Percentiles rank a stretch among this genome's conserved stretches.
phyloP scores from a whole-genome alignment of 352 stramenopile species.

The Phytophthora fragariae region DNA sequence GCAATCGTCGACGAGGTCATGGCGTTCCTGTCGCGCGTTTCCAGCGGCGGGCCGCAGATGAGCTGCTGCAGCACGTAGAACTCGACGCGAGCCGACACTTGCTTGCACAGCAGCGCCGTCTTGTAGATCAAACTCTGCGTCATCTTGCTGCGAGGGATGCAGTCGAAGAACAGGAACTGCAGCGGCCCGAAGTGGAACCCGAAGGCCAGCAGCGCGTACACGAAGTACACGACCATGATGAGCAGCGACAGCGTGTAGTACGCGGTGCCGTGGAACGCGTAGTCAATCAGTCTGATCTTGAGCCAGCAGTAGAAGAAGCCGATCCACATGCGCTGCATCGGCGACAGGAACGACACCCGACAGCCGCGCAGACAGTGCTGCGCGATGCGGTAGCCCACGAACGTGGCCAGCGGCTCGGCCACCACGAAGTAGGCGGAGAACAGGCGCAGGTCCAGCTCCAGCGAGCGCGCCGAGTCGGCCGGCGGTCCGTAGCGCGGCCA shows the following conservation, averaged over 20 bases:
- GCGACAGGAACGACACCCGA: slow-evolving; percentile 69
- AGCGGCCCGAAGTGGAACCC: slow-evolving; percentile 81
- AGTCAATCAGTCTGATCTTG: slow-evolving; percentile 86
- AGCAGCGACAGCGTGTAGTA: slow-evolving; percentile 74
- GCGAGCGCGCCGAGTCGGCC: slow-evolving; percentile 43
- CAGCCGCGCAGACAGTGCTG: slow-evolving; percentile 81
- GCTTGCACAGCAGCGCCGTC: slow-evolving; percentile 40
- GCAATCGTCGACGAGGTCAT: slow-evolving; percentile 43
- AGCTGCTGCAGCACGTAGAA: slow-evolving; percentile 68
- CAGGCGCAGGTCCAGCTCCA: slow-evolving; percentile 70
- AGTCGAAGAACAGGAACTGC: slow-evolving; percentile 85
- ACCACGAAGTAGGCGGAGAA: slow-evolving; percentile 86
- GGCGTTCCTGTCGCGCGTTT: slow-evolving; percentile 41
- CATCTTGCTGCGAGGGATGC: slow-evolving; percentile 62
- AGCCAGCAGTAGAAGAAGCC: slow-evolving; percentile 75
- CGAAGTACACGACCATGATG: slow-evolving; percentile 72
- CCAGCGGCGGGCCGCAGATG: slow-evolving; percentile 49
- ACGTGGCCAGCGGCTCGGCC: slow-evolving; percentile 79
- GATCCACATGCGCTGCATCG: slow-evolving; percentile 71
- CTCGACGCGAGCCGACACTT: slow-evolving; percentile 53
- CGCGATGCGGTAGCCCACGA: slow-evolving; percentile 80
- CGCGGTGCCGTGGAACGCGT: slow-evolving; percentile 76
- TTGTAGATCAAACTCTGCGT: slow-evolving; percentile 61
- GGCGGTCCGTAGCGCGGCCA: slow-evolving; percentile 50
- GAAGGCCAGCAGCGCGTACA: slow-evolving; percentile 74